Base-by-base conservation (phyloP, 2,329 filamentous ascomycete species). In the Penicillium sp. region DNA sequence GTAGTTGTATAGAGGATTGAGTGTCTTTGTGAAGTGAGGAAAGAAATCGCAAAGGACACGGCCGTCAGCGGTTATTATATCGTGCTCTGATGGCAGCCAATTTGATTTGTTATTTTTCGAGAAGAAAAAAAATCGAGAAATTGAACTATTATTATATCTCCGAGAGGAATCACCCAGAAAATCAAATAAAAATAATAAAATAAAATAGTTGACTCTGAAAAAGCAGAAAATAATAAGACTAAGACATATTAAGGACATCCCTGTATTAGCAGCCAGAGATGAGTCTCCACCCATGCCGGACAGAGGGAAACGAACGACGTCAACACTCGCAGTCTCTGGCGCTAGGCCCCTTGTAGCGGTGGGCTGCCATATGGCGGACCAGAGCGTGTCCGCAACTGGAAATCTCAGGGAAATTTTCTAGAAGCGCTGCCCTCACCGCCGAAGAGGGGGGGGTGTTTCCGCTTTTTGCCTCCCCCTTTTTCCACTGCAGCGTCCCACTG, bases 401-500 rank as follows among this genome's bases (percentile, higher is more conserved):
- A 70, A 69, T 67, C 35, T 59, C 45, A 69, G 41, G 54, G 69
- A 70, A 70, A 60, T 59, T 69, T 70, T 70, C 69, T 67, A 69
- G 69, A 70, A 70, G 60, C 56, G 61, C 64, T 53, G 62, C 55
- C 44, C 29, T 56, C 53, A 64, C 59, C 56, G 58, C 62, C 62
- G 58, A 53, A 19, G n/a, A 2, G 13, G 31, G 21, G 30, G 15
- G 31, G 21, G 30, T 8, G 31, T 46, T 46, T 54, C 15, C 11
- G 17, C 8, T 35, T 62, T 62, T 64, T 50, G 62, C 60, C 62
- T 59, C 64, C 64, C 66, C 64, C 60, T 64, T 66, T 65, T 66
- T 38, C 49, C 35, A 58, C 26, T 26, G 51, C 21, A 21, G 21
- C 26, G 56, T 60, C 56, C 62, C 62, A 62, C 55, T 41, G 31